A percentile compares a stretch with the other conserved stretches of the same genome.
Conservation (phyloP, 805 yeast species). For the Saccharomycopsis schoenii region DNA sequence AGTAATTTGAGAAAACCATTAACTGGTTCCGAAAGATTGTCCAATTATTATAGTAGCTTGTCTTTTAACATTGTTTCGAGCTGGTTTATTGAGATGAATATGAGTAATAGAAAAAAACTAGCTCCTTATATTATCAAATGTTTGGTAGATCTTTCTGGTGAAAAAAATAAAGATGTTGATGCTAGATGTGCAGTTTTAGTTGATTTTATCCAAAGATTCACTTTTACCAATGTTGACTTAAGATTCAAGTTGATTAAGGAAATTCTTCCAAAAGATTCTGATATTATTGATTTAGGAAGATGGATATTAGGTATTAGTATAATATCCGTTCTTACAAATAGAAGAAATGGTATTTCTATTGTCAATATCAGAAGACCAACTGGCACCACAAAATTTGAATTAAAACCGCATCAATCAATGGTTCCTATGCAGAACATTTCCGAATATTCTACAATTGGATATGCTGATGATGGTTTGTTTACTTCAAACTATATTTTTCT, state of each 20-base stretch:
- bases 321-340: constrained; percentile 45
- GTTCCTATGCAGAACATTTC: constrained; percentile 23
- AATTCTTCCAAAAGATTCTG: constrained; percentile 19
- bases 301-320: constrained; percentile 60
- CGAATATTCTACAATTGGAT: constrained; percentile 20
- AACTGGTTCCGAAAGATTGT: constrained; percentile 31
- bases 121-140: constrained; percentile 56
- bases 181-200: constrained; percentile 47
- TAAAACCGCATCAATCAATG: constrained; percentile 33
- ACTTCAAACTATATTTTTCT: constrained; percentile 40
- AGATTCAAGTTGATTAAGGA: constrained; percentile 23
- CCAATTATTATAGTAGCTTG: constrained; percentile 50
- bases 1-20: neutral
- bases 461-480: constrained; percentile 23
- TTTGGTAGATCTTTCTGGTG: constrained; percentile 23
- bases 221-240: constrained; percentile 54
- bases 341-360: constrained; percentile 39
- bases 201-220: constrained; percentile 59
- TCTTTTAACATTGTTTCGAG: constrained; percentile 60
- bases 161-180: constrained; percentile 29
- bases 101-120: constrained; percentile 47
- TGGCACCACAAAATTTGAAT: constrained; percentile 41
- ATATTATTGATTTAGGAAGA: constrained; percentile 25
- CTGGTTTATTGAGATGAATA: constrained; percentile 60
- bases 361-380: constrained; percentile 57